Base-by-base conservation (phyloP, 345 rosid genomes). In the Mallotus nudiflorus region DNA sequence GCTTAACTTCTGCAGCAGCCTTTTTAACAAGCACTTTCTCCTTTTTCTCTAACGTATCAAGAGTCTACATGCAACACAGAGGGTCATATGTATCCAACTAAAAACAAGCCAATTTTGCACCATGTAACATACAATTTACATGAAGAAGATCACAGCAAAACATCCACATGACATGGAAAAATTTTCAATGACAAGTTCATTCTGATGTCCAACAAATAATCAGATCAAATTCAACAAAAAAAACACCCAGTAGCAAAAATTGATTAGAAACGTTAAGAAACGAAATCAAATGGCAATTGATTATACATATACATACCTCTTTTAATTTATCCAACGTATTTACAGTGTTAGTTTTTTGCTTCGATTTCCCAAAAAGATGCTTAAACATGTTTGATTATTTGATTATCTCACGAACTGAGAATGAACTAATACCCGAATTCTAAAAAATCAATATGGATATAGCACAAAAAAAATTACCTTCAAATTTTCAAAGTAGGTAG, bases 21-120 rank as follows among this genome's bases (percentile, higher is more conserved):
- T 94, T 94, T 79, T 87, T 88, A 15, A 72, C n/a, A 0, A 94
- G 93, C 14, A 91, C 88, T 39, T 90, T 90, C 84, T 90, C 97
- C 82, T 86, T 91, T 65, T 94, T 89, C 96, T 94, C 97, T 13
- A 91, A 73, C 98, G 88, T 91, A 78, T 86, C 93, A 63, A 91
- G 95, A 9, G 96, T 94, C 98, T 91, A 72, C 35, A 18, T 25
- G 18, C 68, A 60, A 51, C 49, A 29, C 31, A 78, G 15, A 53
- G 2, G 53, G 67, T 27, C 35, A 40, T 2, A 54, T 16, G 27
- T n/a, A n/a, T n/a, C n/a, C n/a, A n/a, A n/a, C n/a, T 33, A 35
- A 35, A 31, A 59, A 35, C n/a, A 35, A 59, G 9, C 2, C 12
- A 5, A 31, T 33, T 54, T 22, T 37, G n/a, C n/a, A n/a, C n/a